These are phyloP conservation scores for Earliella scabrosa DNA, from an alignment of 1,284 basidiomycete species.

Conservation along the genomic window DNA sequence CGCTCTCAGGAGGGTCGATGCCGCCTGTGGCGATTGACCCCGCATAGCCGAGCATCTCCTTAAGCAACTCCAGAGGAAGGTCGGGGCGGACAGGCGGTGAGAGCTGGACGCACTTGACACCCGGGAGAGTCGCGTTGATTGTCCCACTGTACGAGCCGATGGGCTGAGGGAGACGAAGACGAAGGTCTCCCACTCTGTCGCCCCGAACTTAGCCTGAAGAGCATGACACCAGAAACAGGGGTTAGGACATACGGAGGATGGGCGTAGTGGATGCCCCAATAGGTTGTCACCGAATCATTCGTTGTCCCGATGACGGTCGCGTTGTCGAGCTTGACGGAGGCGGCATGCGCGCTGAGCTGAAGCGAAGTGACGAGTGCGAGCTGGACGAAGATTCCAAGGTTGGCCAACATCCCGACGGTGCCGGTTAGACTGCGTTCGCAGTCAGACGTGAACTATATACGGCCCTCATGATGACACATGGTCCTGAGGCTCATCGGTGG, in stretches of 20 bases:
- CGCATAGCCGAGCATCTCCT: constrained; percentile 1
- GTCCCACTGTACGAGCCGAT: constrained; percentile 43
- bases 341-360: too few relatives aligned
- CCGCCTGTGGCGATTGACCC: constrained; percentile 22
- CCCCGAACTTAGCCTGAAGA: too few relatives aligned
- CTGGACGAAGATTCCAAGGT: too few relatives aligned
- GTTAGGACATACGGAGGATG: constrained; percentile 39
- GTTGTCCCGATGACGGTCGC: constrained; percentile 8
- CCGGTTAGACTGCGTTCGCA: too few relatives aligned
- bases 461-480: too few relatives aligned
- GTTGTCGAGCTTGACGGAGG: constrained; percentile 8
- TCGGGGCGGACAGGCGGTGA: constrained; percentile 35
- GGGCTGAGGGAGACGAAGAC: constrained; percentile 50
- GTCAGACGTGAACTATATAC: too few relatives aligned
- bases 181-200: constrained; percentile 23
- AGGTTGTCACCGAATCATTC: constrained; percentile 38
- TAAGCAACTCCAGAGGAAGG: constrained; percentile 37
- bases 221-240: too few relatives aligned
- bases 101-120: constrained; percentile 53
- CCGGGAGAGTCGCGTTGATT: constrained; percentile 44
- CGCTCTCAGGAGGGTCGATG: constrained; percentile 36
- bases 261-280: constrained; percentile 58
- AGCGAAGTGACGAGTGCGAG: too few relatives aligned
- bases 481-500: too few relatives aligned
- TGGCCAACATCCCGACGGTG: too few relatives aligned